Evolutionary conservation across 169 alveolate genomes (phyloP).

Genomic region (Plasmodium berghei): DNA sequence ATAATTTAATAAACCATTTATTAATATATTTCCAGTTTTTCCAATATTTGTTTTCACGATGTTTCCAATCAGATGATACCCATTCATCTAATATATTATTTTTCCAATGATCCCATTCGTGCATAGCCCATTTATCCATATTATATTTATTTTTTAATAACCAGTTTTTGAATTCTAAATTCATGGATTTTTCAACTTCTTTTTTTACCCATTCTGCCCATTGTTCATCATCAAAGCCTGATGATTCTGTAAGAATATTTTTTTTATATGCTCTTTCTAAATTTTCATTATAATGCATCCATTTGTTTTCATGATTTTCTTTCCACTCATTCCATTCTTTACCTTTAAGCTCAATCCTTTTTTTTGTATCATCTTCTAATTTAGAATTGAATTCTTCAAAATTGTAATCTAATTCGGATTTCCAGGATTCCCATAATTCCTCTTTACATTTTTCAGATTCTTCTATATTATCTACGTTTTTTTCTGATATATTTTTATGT

Average conservation of each 20-base stretch:
- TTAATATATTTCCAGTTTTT: slow-evolving; percentile 19
- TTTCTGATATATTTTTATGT: neutral
- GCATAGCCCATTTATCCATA: slow-evolving; percentile 19
- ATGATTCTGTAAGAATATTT: slow-evolving; percentile 8
- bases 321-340: slow-evolving; percentile 24
- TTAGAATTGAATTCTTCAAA: slow-evolving; percentile 5
- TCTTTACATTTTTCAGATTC: slow-evolving; percentile 18
- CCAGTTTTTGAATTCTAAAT: slow-evolving; percentile 28
- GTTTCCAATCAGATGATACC: slow-evolving; percentile 22
- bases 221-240: slow-evolving; percentile 14
- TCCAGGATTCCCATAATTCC: slow-evolving; percentile 15
- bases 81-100: slow-evolving; percentile 13
- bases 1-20: neutral
- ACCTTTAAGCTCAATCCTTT: slow-evolving; percentile 7
- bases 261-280: slow-evolving; percentile 19
- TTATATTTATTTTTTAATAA: slow-evolving; percentile 19
- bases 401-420: slow-evolving; percentile 1
- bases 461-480: neutral
- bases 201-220: slow-evolving; percentile 22
- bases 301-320: slow-evolving; percentile 16
- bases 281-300: slow-evolving; percentile 42
- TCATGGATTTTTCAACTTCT: neutral
- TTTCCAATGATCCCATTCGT: slow-evolving; percentile 24
- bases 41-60: slow-evolving; percentile 15
- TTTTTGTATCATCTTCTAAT: slow-evolving; percentile 9